These are phyloP conservation scores for Fraxinus paxiana DNA, from an alignment of 305 asterid species.

Conservation along the genomic window DNA sequence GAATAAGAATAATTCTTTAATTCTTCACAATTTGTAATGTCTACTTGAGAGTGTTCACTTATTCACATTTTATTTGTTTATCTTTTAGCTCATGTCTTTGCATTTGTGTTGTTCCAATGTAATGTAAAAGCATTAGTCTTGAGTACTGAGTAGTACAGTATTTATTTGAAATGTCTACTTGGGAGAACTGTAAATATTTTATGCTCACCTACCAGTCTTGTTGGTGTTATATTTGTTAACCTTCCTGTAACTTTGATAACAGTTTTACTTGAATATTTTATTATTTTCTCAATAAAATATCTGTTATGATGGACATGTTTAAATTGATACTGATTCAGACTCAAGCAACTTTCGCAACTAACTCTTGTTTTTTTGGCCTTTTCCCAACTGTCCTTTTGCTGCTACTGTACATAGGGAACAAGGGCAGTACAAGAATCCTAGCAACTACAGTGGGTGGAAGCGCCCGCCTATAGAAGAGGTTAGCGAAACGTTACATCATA, in stretches of 20 bases:
- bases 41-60: not conserved
- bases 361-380: not conserved
- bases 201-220: conserved; percentile 9
- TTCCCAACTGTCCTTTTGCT: conserved; percentile 10
- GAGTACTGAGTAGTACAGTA: not conserved
- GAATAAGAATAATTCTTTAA: no score
- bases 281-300: conserved; percentile 6
- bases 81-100: not conserved
- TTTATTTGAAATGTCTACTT: not conserved
- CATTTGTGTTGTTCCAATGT: not conserved
- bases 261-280: conserved; percentile 1
- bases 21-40: not conserved
- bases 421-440: conserved; percentile 71
- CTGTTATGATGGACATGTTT: conserved; percentile 1
- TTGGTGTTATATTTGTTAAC: not conserved
- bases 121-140: not conserved
- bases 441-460: conserved; percentile 54
- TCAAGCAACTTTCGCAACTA: not conserved
- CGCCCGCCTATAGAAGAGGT: conserved; percentile 93
- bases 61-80: not conserved
- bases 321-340: conserved; percentile 6
- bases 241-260: not conserved
- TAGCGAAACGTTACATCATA: conserved; percentile 27
- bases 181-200: not conserved
- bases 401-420: conserved; percentile 62